Conservation (phyloP, 164 flowering plant species). For the Akebia trifoliata region DNA sequence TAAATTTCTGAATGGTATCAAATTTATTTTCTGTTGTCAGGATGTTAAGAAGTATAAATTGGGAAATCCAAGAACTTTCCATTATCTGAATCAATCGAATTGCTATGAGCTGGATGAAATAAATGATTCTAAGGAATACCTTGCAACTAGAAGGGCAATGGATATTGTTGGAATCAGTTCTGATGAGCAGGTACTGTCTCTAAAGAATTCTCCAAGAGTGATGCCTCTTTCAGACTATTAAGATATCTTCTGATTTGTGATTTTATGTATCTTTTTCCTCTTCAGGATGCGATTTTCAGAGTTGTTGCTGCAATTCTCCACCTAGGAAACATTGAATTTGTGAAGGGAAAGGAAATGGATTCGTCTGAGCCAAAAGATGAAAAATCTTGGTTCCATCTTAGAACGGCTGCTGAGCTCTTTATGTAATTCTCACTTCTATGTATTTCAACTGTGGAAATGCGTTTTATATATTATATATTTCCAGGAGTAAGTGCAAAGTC, state of each 20-base stretch:
- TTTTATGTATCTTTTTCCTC: not conserved
- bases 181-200: constrained; percentile 59
- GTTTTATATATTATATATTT: constrained; percentile 3
- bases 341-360: constrained; percentile 62
- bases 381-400: constrained; percentile 64
- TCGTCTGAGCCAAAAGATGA: constrained; percentile 83
- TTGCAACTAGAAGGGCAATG: constrained; percentile 82
- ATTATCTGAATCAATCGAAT: constrained; percentile 80
- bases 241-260: not conserved
- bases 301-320: constrained; percentile 88
- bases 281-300: constrained; percentile 79
- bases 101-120: constrained; percentile 69
- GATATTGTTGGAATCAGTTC: constrained; percentile 72
- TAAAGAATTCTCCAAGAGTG: not conserved
- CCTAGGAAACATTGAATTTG: constrained; percentile 78
- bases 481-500: not conserved
- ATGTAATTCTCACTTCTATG: constrained; percentile 32
- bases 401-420: constrained; percentile 74
- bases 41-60: constrained; percentile 63
- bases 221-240: not conserved
- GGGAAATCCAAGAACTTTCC: constrained; percentile 67
- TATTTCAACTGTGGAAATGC: too few species aligned
- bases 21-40: constrained; percentile 26
- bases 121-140: constrained; percentile 70
- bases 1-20: not conserved